Evolutionary conservation across 2,329 filamentous ascomycete species (phyloP), one percentile per base, ranked within the genome.

Genomic region (Fusarium oxysporum): DNA sequence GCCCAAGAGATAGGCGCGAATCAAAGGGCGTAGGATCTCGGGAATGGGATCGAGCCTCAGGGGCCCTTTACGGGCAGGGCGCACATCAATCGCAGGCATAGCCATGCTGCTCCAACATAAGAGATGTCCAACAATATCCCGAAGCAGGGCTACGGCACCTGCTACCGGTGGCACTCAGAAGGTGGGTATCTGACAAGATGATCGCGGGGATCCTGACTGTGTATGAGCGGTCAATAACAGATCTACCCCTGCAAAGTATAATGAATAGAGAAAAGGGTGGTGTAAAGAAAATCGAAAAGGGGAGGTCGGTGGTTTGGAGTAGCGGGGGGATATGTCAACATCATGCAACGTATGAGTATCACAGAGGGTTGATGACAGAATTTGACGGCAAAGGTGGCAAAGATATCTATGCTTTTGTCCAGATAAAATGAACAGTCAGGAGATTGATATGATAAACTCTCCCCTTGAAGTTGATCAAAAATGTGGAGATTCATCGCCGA

Each of bases 1-100:
- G 35, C 89, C 90, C 38, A 91, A 76, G 19, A 89, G 77, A 79
- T 90, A 92, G 51, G 90, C 90, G 65, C 89, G 86, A 60, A 90
- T 76, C 30, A 90, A 79, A 21, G 90, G 90, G 58, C 87, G 85
- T 37, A 91, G 80, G 44, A 85, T 69, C 17, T 86, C 83, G 35
- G 89, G 88, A 48, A 91, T 65, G 48, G 76, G 70, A 35, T 76
- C 70, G 54, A 82, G 78, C 55, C 56, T 71, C 61, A 78, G 58
- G 35, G 68, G 68, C 56, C 73, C 68, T 64, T 59, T 74, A 60
- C 71, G 76, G 30, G 41, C 59, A 62, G 58, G 55, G 56, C 62
- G 69, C 58, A 65, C 48, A 67, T 65, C 65, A 64, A 70, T 59
- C 44, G 65, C 48, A 60, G 63, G 53, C 65, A 77, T 70, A 56